Conservation (phyloP, 106 monocot species). For the Allium cepa region DNA sequence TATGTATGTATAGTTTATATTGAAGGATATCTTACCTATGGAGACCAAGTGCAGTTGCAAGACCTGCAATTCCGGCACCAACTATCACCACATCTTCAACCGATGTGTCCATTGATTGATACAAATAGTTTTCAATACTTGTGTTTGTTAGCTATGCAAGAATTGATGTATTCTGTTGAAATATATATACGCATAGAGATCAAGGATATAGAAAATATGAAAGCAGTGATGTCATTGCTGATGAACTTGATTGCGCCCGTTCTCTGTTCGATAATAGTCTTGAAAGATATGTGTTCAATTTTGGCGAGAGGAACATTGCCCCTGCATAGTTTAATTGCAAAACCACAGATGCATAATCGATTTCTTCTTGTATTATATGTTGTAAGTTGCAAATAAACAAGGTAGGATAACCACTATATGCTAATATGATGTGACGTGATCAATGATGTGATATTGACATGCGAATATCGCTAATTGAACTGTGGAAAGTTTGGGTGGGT, state of each 20-base stretch:
- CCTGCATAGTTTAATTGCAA: neutral
- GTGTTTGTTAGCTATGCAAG: neutral
- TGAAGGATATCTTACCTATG: conserved; percentile 2
- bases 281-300: neutral
- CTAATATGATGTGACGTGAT: no score
- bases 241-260: neutral
- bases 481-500: no score
- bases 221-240: neutral
- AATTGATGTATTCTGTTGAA: neutral
- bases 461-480: no score
- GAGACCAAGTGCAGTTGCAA: conserved; percentile 13
- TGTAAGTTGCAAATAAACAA: no score
- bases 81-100: conserved; percentile 11
- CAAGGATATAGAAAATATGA: neutral
- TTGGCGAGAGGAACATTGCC: neutral
- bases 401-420: no score
- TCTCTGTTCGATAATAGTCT: neutral
- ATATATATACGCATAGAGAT: neutral
- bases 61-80: conserved; percentile 15
- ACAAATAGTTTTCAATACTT: neutral
- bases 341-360: neutral
- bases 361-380: neutral
- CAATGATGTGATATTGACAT: no score
- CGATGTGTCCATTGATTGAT: neutral
- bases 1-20: neutral